Base-by-base conservation (phyloP, 345 rosid species). In the Ceriops zippeliana region DNA sequence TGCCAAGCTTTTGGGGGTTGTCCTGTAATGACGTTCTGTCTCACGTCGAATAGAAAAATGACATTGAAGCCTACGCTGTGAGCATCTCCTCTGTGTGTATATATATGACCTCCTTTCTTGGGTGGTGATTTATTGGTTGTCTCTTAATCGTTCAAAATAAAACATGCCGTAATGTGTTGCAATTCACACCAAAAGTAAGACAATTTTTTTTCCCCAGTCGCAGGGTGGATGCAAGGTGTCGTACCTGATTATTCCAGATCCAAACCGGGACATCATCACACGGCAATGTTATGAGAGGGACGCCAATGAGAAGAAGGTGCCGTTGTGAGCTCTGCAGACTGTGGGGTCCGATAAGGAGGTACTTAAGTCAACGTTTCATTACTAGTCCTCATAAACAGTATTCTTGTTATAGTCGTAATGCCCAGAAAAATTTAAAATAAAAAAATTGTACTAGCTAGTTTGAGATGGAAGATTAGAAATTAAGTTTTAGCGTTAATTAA, bases 281-380 rank as follows among this genome's bases (percentile, higher is more conserved):
- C 80, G 84, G 60, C 93, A 22, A 22, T 22, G 24, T 22, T 22
- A 87, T 21, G 90, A 78, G 68, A 82, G 78, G 32, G 93, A 88
- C 38, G 28, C 79, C 19, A 63, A 74, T 0, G 86, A 84, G 28
- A 70, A 69, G 34, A 66, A 32, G 4, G 47, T 81, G 7, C 93
- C 96, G 0, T 90, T 96, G 68, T 86, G 90, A 62, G 91, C 93
- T 58, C 86, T 90, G 66, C 96, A 86, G 68, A 85, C 88, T 4
- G 84, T 91, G 1, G 96, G 85, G 38, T 84, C 88, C 0, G 90
- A 88, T 63, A 71, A 80, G 76, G 85, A 76, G 91, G 96, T 86
- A 47, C 7, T 13, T 10, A 38, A 38, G 46, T 38, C 46, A 10
- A 10, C 15, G 15, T 38, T 38, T 38, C 46, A 38, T 2, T 11